Conservation (phyloP, 345 rosid species). For the Pistacia vera region DNA sequence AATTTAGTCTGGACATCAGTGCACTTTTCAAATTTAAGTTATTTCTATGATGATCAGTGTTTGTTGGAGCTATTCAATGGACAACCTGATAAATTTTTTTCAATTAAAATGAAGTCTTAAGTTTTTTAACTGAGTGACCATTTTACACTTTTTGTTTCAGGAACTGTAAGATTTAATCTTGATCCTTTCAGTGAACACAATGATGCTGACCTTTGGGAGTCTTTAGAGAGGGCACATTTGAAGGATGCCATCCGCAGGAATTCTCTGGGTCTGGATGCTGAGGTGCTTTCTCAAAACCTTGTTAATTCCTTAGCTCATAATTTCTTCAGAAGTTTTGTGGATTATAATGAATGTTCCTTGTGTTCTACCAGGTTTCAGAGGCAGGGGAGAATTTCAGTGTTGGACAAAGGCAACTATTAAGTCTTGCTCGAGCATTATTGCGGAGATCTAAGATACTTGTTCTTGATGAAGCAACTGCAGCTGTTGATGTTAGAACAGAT, state of each 20-base stretch:
- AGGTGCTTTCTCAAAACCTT: constrained; percentile 47
- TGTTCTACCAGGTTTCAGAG: constrained; percentile 67
- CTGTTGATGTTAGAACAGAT: constrained; percentile 98
- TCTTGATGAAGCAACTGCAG: constrained; percentile 99
- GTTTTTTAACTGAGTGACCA: neutral
- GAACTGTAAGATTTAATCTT: constrained; percentile 86
- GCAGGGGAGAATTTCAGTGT: constrained; percentile 98
- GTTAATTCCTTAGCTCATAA: neutral
- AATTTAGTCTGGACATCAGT: neutral
- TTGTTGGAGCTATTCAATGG: neutral
- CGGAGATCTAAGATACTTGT: constrained; percentile 97
- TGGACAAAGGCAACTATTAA: constrained; percentile 93
- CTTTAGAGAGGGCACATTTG: constrained; percentile 75
- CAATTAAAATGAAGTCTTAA: neutral
- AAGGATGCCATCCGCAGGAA: constrained; percentile 89
- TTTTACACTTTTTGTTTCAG: constrained; percentile 32
- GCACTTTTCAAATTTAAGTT: neutral
- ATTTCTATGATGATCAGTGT: neutral
- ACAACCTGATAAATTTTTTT: neutral
- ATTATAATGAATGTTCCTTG: constrained; percentile 15
- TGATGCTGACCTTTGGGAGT: constrained; percentile 94
- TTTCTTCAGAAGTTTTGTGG: neutral
- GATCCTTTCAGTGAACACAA: constrained; percentile 88
- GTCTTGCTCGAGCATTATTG: constrained; percentile 96
- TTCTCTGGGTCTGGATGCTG: constrained; percentile 84